Percentiles rank a stretch among this genome's conserved stretches.
Evolutionary conservation across 305 asterid species (phyloP).

Genomic region (Fraxinus baroniana): DNA sequence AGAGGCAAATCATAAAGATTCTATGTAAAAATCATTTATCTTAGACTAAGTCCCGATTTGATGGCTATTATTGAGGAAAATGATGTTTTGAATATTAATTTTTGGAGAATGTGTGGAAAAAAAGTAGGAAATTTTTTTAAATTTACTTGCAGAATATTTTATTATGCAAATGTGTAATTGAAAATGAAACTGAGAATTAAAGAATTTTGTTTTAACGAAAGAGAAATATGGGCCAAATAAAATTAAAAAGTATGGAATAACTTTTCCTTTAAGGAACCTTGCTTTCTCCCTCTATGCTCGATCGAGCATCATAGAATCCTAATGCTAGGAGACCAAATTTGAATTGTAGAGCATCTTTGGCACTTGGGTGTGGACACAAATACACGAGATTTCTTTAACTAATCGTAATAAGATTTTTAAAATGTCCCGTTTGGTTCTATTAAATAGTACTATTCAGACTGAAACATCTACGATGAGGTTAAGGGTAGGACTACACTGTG

Average conservation of each 20-base stretch:
- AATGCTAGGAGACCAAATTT: conserved; percentile 17
- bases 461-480: too few relatives aligned
- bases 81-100: too few relatives aligned
- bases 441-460: too few relatives aligned
- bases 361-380: not conserved
- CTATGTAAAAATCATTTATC: conserved; percentile 27
- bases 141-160: too few relatives aligned
- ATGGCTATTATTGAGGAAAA: too few relatives aligned
- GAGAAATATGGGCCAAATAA: too few relatives aligned
- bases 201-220: too few relatives aligned
- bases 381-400: not conserved
- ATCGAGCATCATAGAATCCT: not conserved
- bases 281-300: not conserved
- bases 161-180: too few relatives aligned
- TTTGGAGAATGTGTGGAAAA: too few relatives aligned
- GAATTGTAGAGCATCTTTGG: not conserved
- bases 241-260: conserved; percentile 20
- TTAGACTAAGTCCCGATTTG: conserved; percentile 14
- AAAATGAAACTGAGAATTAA: too few relatives aligned
- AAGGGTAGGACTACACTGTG: too few relatives aligned
- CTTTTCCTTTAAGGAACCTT: conserved; percentile 30
- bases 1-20: conserved; percentile 35
- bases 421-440: not conserved
- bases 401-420: not conserved
- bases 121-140: too few relatives aligned